phyloP scores from a whole-genome alignment of 2,329 filamentous ascomycete genomes.

The Xylaria sp. region DNA sequence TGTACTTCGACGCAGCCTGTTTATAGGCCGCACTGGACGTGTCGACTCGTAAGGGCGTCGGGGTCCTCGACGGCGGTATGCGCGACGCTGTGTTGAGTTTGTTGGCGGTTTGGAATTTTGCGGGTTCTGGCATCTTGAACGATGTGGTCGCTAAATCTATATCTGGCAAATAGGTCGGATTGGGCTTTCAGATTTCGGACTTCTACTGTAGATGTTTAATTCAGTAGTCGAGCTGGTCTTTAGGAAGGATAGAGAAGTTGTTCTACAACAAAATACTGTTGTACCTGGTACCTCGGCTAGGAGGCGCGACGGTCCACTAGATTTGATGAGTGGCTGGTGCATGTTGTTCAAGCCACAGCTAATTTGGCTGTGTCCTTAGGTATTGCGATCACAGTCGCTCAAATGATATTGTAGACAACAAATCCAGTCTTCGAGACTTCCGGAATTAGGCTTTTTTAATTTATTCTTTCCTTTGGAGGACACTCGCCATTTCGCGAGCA shows the following conservation, averaged over 20 bases:
- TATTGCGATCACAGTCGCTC: too few relatives aligned
- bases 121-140: conserved; percentile 8
- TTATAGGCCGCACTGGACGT: conserved; percentile 45
- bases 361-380: too few relatives aligned
- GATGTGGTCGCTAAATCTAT: not conserved
- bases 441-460: too few relatives aligned
- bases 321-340: not conserved
- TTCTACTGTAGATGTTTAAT: not conserved
- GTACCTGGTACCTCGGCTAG: not conserved
- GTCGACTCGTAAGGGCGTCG: conserved; percentile 32
- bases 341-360: not conserved
- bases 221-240: not conserved
- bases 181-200: too few relatives aligned
- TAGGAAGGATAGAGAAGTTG: not conserved
- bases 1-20: conserved; percentile 52
- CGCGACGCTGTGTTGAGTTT: conserved; percentile 3
- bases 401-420: too few relatives aligned
- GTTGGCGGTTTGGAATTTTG: not conserved
- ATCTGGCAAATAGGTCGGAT: not conserved
- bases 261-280: not conserved
- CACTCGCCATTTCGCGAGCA: too few relatives aligned
- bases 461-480: too few relatives aligned
- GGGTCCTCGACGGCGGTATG: not conserved
- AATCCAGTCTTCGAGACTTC: too few relatives aligned
- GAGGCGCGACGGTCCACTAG: not conserved